Percentiles rank a stretch among this genome's conserved stretches.
Conservation (phyloP, 768 basidiomycete genomes). For the Hericium coralloides region DNA sequence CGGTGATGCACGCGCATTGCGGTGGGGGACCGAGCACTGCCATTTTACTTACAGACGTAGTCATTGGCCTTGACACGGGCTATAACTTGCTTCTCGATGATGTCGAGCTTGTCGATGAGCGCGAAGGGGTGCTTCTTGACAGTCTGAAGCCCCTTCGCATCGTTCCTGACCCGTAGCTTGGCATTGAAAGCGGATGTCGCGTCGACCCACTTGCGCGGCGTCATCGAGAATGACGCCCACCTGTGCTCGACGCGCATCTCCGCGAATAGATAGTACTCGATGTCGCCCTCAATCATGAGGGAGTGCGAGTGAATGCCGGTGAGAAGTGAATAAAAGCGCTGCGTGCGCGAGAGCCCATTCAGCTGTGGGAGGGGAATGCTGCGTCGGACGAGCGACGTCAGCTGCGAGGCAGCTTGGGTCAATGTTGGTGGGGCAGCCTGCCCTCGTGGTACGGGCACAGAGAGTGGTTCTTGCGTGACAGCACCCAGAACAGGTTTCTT, state of each 20-base stretch:
- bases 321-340: too few relatives aligned
- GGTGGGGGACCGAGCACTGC: too few relatives aligned
- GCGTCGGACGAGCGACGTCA: too few relatives aligned
- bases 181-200: conserved; percentile 7
- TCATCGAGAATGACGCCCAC: conserved; percentile 14
- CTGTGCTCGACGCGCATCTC: conserved; percentile 3
- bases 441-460: too few relatives aligned
- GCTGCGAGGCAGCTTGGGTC: too few relatives aligned
- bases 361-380: too few relatives aligned
- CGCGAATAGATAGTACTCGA: conserved; percentile 14
- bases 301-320: conserved; percentile 2
- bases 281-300: background rate
- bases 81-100: conserved; percentile 4
- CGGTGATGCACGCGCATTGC: too few relatives aligned
- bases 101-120: conserved; percentile 7
- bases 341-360: background rate
- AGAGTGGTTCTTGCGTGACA: too few relatives aligned
- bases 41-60: conserved; percentile 1
- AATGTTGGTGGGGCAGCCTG: too few relatives aligned
- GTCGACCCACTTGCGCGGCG: too few relatives aligned
- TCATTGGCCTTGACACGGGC: background rate
- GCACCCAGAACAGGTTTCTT: too few relatives aligned
- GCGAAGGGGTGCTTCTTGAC: too few relatives aligned
- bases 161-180: background rate
- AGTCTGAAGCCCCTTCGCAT: background rate